phyloP scores from a whole-genome alignment of 106 monocot species.

The Hemerocallis citrina region DNA sequence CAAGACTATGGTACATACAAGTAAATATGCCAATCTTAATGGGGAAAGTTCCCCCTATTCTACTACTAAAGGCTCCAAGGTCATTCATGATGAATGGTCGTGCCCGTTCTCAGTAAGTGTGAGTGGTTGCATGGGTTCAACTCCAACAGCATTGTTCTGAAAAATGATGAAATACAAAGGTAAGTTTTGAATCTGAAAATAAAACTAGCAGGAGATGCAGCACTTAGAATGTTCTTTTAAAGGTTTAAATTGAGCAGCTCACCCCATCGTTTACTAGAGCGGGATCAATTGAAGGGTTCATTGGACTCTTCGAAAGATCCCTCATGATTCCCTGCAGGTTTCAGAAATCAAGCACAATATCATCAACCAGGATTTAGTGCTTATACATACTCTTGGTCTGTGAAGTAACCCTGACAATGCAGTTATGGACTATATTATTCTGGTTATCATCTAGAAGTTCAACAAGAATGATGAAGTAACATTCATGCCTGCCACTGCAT shows the following conservation, averaged over 20 bases:
- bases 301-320: constrained; percentile 13
- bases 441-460: neutral
- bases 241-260: neutral
- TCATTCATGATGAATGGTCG: constrained; percentile 1
- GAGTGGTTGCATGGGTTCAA: neutral
- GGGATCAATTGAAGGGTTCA: neutral
- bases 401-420: neutral
- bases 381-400: neutral
- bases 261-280: neutral
- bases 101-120: neutral
- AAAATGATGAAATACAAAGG: neutral
- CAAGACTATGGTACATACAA: too few relatives aligned
- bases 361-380: neutral
- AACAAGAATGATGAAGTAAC: neutral
- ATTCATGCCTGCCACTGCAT: neutral
- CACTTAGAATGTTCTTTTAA: neutral
- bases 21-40: too few relatives aligned
- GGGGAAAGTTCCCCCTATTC: too few relatives aligned
- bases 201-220: neutral
- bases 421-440: neutral
- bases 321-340: constrained; percentile 6
- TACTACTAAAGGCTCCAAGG: neutral
- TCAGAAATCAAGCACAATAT: neutral
- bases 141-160: neutral
- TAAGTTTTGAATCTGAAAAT: neutral